These are phyloP conservation scores for Diospyros kaki DNA, from an alignment of 148 eudicot genomes.

Conservation along the genomic window DNA sequence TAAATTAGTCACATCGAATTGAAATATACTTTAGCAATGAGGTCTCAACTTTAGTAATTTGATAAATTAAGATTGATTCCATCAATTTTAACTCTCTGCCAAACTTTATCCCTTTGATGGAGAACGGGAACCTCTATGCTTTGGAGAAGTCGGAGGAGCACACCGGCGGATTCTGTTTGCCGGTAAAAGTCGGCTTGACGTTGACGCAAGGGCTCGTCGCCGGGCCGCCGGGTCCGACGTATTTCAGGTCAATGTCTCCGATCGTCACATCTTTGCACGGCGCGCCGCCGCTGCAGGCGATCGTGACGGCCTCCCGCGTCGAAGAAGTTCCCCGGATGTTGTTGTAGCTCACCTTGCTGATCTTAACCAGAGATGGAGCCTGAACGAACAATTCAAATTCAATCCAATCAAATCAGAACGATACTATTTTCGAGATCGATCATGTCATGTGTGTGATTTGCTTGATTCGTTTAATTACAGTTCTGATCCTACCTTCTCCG, in stretches of 20 bases:
- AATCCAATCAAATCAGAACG: too few species aligned
- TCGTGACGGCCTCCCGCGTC: slow-evolving; percentile 27
- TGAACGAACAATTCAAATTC: background rate
- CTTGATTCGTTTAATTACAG: too few species aligned
- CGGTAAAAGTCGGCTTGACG: slow-evolving; percentile 28
- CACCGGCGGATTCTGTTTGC: slow-evolving; percentile 22
- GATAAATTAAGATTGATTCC: too few species aligned
- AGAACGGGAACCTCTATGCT: too few species aligned
- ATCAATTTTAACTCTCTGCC: too few species aligned
- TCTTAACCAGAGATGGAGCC: slow-evolving; percentile 43
- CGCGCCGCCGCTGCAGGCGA: slow-evolving; percentile 31
- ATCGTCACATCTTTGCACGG: slow-evolving; percentile 43
- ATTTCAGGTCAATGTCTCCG: slow-evolving; percentile 39
- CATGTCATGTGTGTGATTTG: too few species aligned
- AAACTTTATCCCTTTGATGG: too few species aligned
- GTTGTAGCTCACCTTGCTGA: slow-evolving; percentile 42
- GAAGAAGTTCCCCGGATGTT: slow-evolving; percentile 41
- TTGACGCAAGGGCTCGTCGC: slow-evolving; percentile 30
- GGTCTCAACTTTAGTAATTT: too few species aligned
- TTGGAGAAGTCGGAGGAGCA: background rate
- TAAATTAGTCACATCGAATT: too few species aligned
- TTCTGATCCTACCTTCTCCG: background rate
- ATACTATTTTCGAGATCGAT: too few species aligned
- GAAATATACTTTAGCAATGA: too few species aligned
- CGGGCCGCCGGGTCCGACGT: slow-evolving; percentile 21